Percentiles rank a stretch among this genome's conserved stretches.
These are phyloP conservation scores for Allodekkera sacchari DNA, from an alignment of 805 yeast genomes.

Conservation along the genomic window DNA sequence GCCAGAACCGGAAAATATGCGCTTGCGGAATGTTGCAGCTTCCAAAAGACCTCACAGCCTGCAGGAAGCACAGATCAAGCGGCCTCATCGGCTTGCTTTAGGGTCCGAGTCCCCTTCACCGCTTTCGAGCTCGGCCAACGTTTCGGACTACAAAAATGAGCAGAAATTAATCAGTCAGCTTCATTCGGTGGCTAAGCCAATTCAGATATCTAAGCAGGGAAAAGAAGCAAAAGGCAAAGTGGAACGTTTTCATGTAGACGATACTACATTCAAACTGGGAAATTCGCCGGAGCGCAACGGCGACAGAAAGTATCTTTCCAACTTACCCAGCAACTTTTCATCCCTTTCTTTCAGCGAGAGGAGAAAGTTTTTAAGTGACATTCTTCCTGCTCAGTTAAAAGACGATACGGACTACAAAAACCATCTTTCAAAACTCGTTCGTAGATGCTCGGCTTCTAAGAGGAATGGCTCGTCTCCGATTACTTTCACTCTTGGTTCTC, in stretches of 20 bases:
- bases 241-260: slow-evolving; percentile 9
- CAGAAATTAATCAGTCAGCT: slow-evolving; percentile 3
- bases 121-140: no score
- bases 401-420: slow-evolving; percentile 22
- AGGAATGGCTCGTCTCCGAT: slow-evolving; percentile 14
- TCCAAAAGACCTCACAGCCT: no score
- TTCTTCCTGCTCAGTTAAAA: slow-evolving; percentile 19
- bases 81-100: no score
- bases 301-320: slow-evolving; percentile 33
- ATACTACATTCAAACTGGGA: slow-evolving; percentile 17
- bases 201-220: slow-evolving; percentile 12
- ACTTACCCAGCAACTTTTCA: slow-evolving; percentile 40
- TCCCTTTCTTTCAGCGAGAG: slow-evolving; percentile 48
- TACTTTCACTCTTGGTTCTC: slow-evolving; percentile 12
- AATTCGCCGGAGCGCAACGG: slow-evolving; percentile 27
- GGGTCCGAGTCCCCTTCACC: no score
- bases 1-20: no score
- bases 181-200: slow-evolving; percentile 24
- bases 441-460: slow-evolving; percentile 17
- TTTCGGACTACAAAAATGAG: no score
- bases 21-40: no score
- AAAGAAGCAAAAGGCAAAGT: not conserved
- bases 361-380: slow-evolving; percentile 24
- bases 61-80: no score
- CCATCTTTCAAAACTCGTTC: slow-evolving; percentile 23